Percentiles rank a stretch among this genome's conserved stretches.
Conservation (phyloP, 768 basidiomycete species). For the Gloeopeniophorella convolvens region DNA sequence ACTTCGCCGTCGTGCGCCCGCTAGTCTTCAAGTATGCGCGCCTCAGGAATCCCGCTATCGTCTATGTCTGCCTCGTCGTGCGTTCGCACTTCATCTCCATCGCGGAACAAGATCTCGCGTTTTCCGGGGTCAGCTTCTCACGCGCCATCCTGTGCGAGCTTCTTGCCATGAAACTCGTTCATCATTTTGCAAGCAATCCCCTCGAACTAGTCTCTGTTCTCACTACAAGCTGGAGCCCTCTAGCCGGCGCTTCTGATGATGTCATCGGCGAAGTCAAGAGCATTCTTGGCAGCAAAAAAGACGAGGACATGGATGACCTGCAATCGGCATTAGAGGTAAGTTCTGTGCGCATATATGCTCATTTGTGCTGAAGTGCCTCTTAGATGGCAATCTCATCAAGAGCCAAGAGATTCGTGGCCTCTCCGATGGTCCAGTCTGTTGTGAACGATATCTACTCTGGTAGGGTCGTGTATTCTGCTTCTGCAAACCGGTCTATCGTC, state of each 20-base stretch:
- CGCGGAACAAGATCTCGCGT: slow-evolving; percentile 66
- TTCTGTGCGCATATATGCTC: slow-evolving; percentile 6
- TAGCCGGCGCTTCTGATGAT: slow-evolving; percentile 64
- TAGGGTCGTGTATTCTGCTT: slow-evolving; percentile 54
- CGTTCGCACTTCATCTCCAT: slow-evolving; percentile 71
- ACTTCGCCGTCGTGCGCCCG: slow-evolving; percentile 73
- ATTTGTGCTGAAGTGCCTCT: neutral
- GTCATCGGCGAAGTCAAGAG: slow-evolving; percentile 63
- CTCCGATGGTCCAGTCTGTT: slow-evolving; percentile 79
- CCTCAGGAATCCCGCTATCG: slow-evolving; percentile 64
- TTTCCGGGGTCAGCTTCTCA: slow-evolving; percentile 62
- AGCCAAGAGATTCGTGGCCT: slow-evolving; percentile 77
- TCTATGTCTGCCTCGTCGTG: slow-evolving; percentile 74
- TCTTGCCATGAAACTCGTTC: slow-evolving; percentile 80
- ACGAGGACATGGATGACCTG: slow-evolving; percentile 58
- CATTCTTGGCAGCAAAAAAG: slow-evolving; percentile 43
- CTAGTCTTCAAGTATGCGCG: slow-evolving; percentile 73
- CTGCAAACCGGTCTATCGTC: slow-evolving; percentile 63
- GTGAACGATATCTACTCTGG: slow-evolving; percentile 84
- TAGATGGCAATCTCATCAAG: slow-evolving; percentile 87
- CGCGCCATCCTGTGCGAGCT: slow-evolving; percentile 83
- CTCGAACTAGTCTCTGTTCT: slow-evolving; percentile 76
- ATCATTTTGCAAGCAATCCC: slow-evolving; percentile 63
- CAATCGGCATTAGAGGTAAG: slow-evolving; percentile 84
- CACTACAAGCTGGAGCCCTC: slow-evolving; percentile 79